phyloP scores from a whole-genome alignment of 2,329 filamentous ascomycete species.

The Madurella mycetomatis region DNA sequence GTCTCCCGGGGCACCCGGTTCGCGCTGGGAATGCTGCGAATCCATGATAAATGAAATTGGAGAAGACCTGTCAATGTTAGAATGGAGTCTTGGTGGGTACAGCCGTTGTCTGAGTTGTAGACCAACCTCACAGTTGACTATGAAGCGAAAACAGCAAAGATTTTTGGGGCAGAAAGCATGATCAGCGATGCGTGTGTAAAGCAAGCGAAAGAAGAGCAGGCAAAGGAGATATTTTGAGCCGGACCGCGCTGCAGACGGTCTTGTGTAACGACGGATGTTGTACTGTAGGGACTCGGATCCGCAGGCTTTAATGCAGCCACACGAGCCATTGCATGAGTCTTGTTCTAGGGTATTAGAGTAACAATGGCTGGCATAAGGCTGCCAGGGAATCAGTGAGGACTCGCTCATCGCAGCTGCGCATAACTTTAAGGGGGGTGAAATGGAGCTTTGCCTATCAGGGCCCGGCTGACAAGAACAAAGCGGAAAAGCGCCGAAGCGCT shows the following conservation, averaged over 20 bases:
- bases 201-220: too few relatives aligned
- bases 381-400: slow-evolving; percentile 9
- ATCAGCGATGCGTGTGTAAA: too few relatives aligned
- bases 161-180: too few relatives aligned
- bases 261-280: not conserved
- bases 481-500: slow-evolving; percentile 10
- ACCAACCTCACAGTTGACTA: not conserved
- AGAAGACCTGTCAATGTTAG: not conserved
- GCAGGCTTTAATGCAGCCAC: not conserved
- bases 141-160: not conserved
- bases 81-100: not conserved
- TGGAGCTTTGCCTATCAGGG: slow-evolving; percentile 15
- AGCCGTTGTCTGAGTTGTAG: not conserved
- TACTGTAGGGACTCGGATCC: not conserved
- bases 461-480: slow-evolving; percentile 13
- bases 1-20: too few relatives aligned
- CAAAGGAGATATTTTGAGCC: not conserved
- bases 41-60: not conserved
- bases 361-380: slow-evolving; percentile 3
- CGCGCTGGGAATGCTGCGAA: not conserved
- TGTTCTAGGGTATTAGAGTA: slow-evolving; percentile 8
- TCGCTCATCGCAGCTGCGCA: slow-evolving; percentile 23
- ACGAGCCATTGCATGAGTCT: not conserved
- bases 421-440: slow-evolving; percentile 10
- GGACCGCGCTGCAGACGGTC: not conserved